Evolutionary conservation across 1,284 basidiomycete genomes (phyloP), one percentile per base, ranked within the genome.

Genomic region (Amylostereum areolatum): DNA sequence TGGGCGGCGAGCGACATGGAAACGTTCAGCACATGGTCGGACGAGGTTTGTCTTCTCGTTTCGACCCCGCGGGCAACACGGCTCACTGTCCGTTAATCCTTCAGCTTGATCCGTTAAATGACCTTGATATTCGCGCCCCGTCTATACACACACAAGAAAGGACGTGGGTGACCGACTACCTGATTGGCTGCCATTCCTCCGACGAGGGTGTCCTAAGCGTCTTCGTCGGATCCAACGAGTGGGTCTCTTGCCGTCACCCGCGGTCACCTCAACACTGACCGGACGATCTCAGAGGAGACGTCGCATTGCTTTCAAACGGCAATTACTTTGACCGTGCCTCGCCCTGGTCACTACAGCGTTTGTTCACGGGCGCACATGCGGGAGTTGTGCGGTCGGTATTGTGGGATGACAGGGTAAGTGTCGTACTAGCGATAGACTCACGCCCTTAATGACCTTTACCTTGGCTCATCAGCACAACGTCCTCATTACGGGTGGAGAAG

Each of bases 1-100:
- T 91, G 88, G 88, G 82, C 83, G 24, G 73, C 75, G 2, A 89
- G 85, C 54, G 89, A 91, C 63, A 91, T 91, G 88, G 88, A 91
- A 62, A 90, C 88, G 0, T 84, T 89, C 58, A 83, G 85, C 54
- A 71, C 77, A 24, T 91, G 88, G 89, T 78, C 80, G 9, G 65
- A 66, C 35, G 84, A 91, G 68, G 87, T 85, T 53, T 32, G 66
- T 55, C 25, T 3, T 24, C 30, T 5, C 11, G 25, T 36, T 40
- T 7, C 12, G 32, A 39, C 1, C 6, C 30, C 24, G 18, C 4
- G 29, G n/a, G 25, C 10, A 10, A 18, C 18, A 43, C 31, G 12
- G 3, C 10, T n/a, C 25, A 27, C 10, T 43, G 34, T 33, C 12
- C 34, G 3, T 45, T 11, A 34, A 41, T 41, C 18, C 5, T 27